Conservation (phyloP, 352 stramenopile genomes). For the Pythium vanterpoolii region DNA sequence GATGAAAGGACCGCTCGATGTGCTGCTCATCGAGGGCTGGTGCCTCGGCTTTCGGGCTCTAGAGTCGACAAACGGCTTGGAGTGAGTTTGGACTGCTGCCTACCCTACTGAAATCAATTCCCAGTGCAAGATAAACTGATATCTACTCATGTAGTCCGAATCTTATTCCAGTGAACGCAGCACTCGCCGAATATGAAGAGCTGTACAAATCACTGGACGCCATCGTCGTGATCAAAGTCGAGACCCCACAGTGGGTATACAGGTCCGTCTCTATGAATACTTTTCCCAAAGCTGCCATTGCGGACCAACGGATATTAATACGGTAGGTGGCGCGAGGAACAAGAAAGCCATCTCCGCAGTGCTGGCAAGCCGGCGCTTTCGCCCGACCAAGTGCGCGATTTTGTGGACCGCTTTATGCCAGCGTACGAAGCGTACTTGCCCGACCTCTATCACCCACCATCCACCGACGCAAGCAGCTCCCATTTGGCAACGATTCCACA, state of each 20-base stretch:
- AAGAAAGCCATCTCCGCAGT: constrained; percentile 59
- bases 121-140: not conserved
- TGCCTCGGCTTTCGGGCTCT: constrained; percentile 78
- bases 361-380: constrained; percentile 63
- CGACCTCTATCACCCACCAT: constrained; percentile 40
- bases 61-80: constrained; percentile 18
- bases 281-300: not conserved
- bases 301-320: not conserved
- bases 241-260: constrained; percentile 79
- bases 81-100: constrained; percentile 8
- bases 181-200: constrained; percentile 53
- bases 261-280: constrained; percentile 34
- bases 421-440: constrained; percentile 71
- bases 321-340: constrained; percentile 77
- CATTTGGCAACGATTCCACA: constrained; percentile 34
- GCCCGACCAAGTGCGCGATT: constrained; percentile 66
- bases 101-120: not conserved
- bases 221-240: constrained; percentile 73
- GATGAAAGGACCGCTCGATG: constrained; percentile 71
- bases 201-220: constrained; percentile 68
- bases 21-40: constrained; percentile 85
- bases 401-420: constrained; percentile 87
- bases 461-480: not conserved
- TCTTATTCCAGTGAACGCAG: constrained; percentile 63
- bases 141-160: constrained; percentile 30